Conservation (phyloP, 208 protist species). For the Leptomonas seymouri region DNA sequence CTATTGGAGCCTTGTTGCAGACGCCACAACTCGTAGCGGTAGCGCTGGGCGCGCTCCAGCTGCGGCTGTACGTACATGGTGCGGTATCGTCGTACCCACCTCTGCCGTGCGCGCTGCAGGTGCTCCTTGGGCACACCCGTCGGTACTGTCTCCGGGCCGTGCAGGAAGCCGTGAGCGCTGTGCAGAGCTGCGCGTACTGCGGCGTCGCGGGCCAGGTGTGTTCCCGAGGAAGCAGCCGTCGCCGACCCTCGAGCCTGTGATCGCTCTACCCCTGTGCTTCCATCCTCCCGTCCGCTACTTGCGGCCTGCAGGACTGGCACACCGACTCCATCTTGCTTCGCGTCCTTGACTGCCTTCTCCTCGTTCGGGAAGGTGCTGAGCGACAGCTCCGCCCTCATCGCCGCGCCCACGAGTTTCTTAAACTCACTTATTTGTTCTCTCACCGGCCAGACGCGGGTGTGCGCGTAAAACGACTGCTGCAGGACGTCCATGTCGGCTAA, state of each 20-base stretch:
- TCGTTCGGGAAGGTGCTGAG: not conserved
- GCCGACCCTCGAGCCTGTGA: too few relatives aligned
- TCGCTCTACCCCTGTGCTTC: not conserved
- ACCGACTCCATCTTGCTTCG: not conserved
- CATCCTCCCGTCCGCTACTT: too few relatives aligned
- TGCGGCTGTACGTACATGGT: slow-evolving; percentile 26
- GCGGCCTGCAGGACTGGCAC: too few relatives aligned
- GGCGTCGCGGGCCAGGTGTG: slow-evolving; percentile 19
- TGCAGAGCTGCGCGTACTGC: slow-evolving; percentile 28
- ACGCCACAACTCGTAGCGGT: slow-evolving; percentile 26
- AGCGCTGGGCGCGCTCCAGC: slow-evolving; percentile 33
- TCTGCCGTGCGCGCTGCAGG: slow-evolving; percentile 42
- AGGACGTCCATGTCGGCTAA: slow-evolving; percentile 62
- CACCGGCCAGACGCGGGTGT: slow-evolving; percentile 41
- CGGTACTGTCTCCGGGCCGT: slow-evolving; percentile 43
- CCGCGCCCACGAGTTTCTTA: slow-evolving; percentile 39
- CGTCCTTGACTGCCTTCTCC: not conserved
- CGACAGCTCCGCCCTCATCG: slow-evolving; percentile 40
- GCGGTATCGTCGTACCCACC: slow-evolving; percentile 42
- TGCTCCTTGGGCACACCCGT: slow-evolving; percentile 38
- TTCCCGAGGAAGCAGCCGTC: too few relatives aligned
- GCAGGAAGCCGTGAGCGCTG: slow-evolving; percentile 41
- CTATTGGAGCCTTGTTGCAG: slow-evolving; percentile 1
- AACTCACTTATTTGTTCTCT: slow-evolving; percentile 47
- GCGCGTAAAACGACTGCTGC: slow-evolving; percentile 54